These are phyloP conservation scores for Candida pseudoglaebosa DNA, from an alignment of 805 yeast genomes.

Conservation along the genomic window DNA sequence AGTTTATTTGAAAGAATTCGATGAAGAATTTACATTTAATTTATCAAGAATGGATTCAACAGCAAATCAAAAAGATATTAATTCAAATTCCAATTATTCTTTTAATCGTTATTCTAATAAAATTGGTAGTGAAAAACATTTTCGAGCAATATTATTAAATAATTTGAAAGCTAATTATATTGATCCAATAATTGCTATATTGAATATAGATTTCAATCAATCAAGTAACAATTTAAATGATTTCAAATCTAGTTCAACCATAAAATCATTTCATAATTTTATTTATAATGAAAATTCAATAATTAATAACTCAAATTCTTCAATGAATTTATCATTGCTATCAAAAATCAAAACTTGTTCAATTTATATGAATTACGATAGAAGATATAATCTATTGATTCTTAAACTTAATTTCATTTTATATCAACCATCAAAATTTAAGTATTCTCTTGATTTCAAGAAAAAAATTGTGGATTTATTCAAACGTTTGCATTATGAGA, in stretches of 20 bases:
- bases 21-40: slow-evolving; percentile 8
- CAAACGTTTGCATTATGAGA: slow-evolving; percentile 14
- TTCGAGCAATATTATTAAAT: slow-evolving; percentile 30
- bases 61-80: not conserved
- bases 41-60: slow-evolving; percentile 7
- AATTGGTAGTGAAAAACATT: slow-evolving; percentile 29
- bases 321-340: slow-evolving; percentile 6
- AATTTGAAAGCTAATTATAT: slow-evolving; percentile 32
- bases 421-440: slow-evolving; percentile 9
- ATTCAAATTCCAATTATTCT: not conserved
- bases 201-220: slow-evolving; percentile 20
- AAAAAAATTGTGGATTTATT: slow-evolving; percentile 8
- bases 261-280: slow-evolving; percentile 11
- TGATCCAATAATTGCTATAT: slow-evolving; percentile 37
- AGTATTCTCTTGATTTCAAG: slow-evolving; percentile 10
- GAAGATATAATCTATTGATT: slow-evolving; percentile 18
- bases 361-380: slow-evolving; percentile 18
- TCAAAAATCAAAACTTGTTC: slow-evolving; percentile 14
- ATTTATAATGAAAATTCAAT: slow-evolving; percentile 4
- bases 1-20: slow-evolving; percentile 11
- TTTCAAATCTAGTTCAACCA: slow-evolving; percentile 11
- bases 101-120: slow-evolving; percentile 2
- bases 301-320: slow-evolving; percentile 7
- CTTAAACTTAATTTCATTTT: slow-evolving; percentile 20
- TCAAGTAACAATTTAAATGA: slow-evolving; percentile 31